Base-by-base conservation (phyloP, 352 stramenopile genomes). In the Pythium monospermum region DNA sequence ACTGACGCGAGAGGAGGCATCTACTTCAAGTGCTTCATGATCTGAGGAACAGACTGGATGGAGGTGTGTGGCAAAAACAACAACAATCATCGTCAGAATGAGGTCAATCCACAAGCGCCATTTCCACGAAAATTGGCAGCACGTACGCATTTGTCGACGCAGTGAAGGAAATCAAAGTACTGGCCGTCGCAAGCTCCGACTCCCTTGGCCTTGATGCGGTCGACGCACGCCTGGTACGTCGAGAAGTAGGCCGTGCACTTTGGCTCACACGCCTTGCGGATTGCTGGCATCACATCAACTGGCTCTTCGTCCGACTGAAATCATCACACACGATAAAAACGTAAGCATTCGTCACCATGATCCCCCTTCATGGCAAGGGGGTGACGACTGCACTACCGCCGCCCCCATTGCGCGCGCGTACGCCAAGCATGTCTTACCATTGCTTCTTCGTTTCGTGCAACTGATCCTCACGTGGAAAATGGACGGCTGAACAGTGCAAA, bases 101-200 rank as follows among this genome's bases (percentile, higher is more conserved):
- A 33, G 11, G 23, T 27, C 8, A 48, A 35, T 15, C 1, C 15
- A 31, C 25, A 33, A 45, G 38, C 3, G 22, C 6, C 5, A 27
- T n/a, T 25, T 8, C 5, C 11, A 16, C 25, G 25, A 16, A 35
- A 44, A 6, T 19, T 43, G 22, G 19, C 30, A 35, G 23, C 10
- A 81, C 79, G 43, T 87, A 96, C 87, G 71, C 93, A 98, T 83
- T 96, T 87, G 71, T 98, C 93, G 49, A 97, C 84, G 70, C 93
- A 98, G 76, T 97, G 86, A 60, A 97, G 76, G 57, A 90, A 87
- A 70, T 98, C 94, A 62, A 97, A 98, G 71, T 97, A 98, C 79
- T 97, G 96, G 60, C 88, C 89, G 61, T 97, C 91, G 68, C 94
- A 98, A 49, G 87, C 79, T 30, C 90, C 91, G 31, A 97, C 85